Base-by-base conservation (phyloP, 108 stramenopile species). In the Discostella stelligeroides region DNA sequence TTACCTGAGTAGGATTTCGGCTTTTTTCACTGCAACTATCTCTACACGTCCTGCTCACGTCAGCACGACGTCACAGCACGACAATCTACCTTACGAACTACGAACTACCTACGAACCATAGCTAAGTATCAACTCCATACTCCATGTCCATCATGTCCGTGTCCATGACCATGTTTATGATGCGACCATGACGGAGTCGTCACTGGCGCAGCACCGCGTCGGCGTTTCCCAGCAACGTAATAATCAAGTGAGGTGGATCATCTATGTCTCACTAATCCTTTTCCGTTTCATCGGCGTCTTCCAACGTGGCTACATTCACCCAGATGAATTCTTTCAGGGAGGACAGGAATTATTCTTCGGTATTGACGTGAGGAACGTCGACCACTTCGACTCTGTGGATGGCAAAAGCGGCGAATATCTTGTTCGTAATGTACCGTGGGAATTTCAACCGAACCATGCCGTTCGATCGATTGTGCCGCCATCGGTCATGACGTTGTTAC, bases 241-340 rank as follows among this genome's bases (percentile, higher is more conserved):
- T 8, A 20, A 25, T 7, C 63, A 49, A 57, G 21, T n/a, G 3
- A 55, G 37, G 34, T 79, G 69, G 70, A 38, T 51, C 38, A n/a
- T 80, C 53, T 80, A 81, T 60, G 15, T 57, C 65, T 45, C 51
- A 28, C 73, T 82, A n/a, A 17, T 82, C 13, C 12, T 68, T 18
- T 50, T 79, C 11, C 66, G 82, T 46, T 63, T 79, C 63, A 56
- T 81, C 25, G 72, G 79, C 17, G 68, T 82, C 30, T 51, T 84
- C 40, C 74, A 82, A 23, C 66, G 74, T 12, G 92, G 92, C 39
- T 92, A 92, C 55, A 61, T 92, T 48, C 92, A 92, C 64, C 92
- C 92, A 0, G 92, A 92, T 84, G 92, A 92, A 64, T 90, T 92
- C 61, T 92, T 89, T 63, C 92, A 92, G 60, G 86, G 88, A 2